Conservation (phyloP, 164 flowering plant genomes). For the Euptelea pleiosperma region DNA sequence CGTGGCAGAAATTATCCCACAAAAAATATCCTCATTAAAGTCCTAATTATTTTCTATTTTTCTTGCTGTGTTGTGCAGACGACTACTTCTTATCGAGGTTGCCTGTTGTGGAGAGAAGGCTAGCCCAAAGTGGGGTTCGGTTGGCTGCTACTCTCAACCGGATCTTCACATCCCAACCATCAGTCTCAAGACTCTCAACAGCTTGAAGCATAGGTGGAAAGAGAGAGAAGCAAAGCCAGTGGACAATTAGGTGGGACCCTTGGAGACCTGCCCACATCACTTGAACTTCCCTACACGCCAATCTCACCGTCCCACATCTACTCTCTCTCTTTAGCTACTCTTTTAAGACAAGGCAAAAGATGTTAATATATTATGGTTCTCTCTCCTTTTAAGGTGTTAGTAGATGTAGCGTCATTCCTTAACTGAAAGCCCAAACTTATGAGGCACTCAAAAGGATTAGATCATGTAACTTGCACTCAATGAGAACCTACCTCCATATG, state of each 20-base stretch:
- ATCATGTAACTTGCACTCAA: slow-evolving; percentile 51
- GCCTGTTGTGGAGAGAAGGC: slow-evolving; percentile 81
- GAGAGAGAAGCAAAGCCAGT: slow-evolving; percentile 4
- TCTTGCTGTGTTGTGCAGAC: slow-evolving; percentile 39
- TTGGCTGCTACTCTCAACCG: slow-evolving; percentile 82
- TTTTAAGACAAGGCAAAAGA: slow-evolving; percentile 10
- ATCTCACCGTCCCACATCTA: neutral
- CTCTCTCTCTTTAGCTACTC: slow-evolving; percentile 2
- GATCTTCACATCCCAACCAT: slow-evolving; percentile 38
- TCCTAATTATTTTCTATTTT: neutral
- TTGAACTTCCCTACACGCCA: slow-evolving; percentile 6
- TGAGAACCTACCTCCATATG: slow-evolving; percentile 12
- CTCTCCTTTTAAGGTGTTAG: neutral
- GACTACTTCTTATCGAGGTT: slow-evolving; percentile 81
- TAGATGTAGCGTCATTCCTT: neutral
- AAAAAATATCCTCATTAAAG: neutral
- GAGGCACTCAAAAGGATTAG: slow-evolving; percentile 23
- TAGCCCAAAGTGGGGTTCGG: slow-evolving; percentile 87
- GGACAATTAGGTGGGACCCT: neutral
- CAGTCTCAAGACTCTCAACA: slow-evolving; percentile 45
- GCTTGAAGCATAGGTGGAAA: slow-evolving; percentile 24
- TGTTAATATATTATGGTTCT: neutral
- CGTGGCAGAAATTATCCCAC: neutral
- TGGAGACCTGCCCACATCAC: neutral
- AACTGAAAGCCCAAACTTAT: slow-evolving; percentile 15